Conservation (phyloP, 768 basidiomycete genomes). For the Lentinula detonsa region DNA sequence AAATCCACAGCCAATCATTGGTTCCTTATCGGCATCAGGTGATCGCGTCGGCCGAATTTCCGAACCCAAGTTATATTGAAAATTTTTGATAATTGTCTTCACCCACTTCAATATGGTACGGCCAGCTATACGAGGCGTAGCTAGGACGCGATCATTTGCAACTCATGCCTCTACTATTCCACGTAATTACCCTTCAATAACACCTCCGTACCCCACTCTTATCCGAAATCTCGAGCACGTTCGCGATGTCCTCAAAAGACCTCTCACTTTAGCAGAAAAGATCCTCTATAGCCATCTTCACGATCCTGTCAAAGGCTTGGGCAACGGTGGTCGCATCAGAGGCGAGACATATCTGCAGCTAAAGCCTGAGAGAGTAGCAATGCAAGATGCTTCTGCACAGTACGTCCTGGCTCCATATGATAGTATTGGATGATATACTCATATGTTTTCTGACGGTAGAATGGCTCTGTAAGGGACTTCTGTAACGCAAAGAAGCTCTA, state of each 20-base stretch:
- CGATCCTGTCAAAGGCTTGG: slow-evolving; percentile 69
- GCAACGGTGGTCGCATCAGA: slow-evolving; percentile 60
- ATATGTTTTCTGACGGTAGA: slow-evolving; percentile 28
- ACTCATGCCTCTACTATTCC: slow-evolving; percentile 29
- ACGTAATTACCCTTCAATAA: slow-evolving; percentile 56
- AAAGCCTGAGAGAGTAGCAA: slow-evolving; percentile 88
- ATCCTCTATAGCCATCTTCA: slow-evolving; percentile 91
- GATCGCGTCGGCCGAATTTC: background rate
- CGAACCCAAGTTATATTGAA: background rate
- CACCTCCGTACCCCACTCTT: slow-evolving; percentile 76
- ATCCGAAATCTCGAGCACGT: slow-evolving; percentile 66
- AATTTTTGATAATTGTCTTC: background rate
- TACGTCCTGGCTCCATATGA: slow-evolving; percentile 31
- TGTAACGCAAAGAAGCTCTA: background rate
- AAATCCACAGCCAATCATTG: background rate
- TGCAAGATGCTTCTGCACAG: slow-evolving; percentile 95
- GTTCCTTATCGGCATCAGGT: background rate
- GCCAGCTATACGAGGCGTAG: background rate
- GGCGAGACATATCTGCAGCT: slow-evolving; percentile 91
- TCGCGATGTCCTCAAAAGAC: slow-evolving; percentile 64
- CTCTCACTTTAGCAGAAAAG: slow-evolving; percentile 95
- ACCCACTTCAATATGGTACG: background rate
- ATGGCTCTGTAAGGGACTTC: slow-evolving; percentile 66
- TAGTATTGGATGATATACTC: slow-evolving; percentile 1
- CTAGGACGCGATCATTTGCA: slow-evolving; percentile 19